Evolutionary conservation across 768 basidiomycete genomes (phyloP), one percentile per base, ranked within the genome.

Genomic region (Omphalotus guepiniiformis): DNA sequence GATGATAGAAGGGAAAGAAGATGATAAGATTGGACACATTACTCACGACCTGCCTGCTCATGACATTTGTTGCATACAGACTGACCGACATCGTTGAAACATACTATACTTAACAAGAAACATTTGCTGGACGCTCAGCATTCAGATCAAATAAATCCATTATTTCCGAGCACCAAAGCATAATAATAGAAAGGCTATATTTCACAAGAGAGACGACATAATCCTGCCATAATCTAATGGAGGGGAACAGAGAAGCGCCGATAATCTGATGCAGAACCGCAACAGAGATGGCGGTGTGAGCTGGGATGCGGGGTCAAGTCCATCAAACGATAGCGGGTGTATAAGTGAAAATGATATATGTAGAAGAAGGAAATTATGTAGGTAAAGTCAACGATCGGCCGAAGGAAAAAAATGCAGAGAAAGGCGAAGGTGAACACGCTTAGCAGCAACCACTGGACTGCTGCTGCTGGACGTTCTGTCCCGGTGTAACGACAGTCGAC

Each of bases 401-500:
- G 39, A 46, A 39, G 36, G 39, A 22, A 42, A 32, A 25, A 29
- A n/a, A n/a, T n/a, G n/a, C n/a, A n/a, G n/a, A 50, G 26, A 19
- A 25, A 11, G 38, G 6, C 4, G 26, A 36, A 18, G 27, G 40
- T 16, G 41, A 22, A 32, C 40, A 7, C 55, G 57, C 67, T 80
- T 68, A 94, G 80, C 92, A 94, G 72, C 92, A 94, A 36, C 86
- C 77, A 47, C 80, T 73, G 4, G 79, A 70, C 59, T 76, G 74
- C 67, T 84, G 83, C 63, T 87, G 83, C 62, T 85, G 82, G 45
- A 93, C 87, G 47, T 77, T 83, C 68, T 91, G 86, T 22, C 91
- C 91, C 7, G 87, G 88, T 37, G 85, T 87, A 52, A 94, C 80
- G 43, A 88, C 86, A 47, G 86, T 78, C 44, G 89, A 83, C 70